Percentiles rank a stretch among this genome's conserved stretches.
These are phyloP conservation scores for Excoecaria cochinchinensis DNA, from an alignment of 345 rosid species.

Conservation along the genomic window DNA sequence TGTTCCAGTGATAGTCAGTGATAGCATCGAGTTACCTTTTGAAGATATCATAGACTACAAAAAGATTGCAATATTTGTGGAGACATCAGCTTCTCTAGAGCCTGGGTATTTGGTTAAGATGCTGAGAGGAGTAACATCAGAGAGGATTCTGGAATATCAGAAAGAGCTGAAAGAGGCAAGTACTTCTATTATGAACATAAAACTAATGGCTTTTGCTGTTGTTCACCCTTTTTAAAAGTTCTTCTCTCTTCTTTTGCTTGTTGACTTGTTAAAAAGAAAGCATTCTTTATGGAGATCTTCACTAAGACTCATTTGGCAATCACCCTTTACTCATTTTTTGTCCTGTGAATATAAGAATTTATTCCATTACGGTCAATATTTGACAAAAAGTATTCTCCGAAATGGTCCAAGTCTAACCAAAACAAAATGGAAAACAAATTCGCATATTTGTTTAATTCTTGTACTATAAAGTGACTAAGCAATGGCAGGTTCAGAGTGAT, in stretches of 20 bases:
- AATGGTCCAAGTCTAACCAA: neutral
- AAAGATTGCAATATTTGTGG: conserved; percentile 79
- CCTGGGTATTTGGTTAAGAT: conserved; percentile 62
- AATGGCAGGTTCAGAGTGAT: neutral
- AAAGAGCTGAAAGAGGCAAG: conserved; percentile 64
- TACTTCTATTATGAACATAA: neutral
- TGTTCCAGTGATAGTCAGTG: conserved; percentile 86
- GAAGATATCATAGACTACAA: conserved; percentile 89
- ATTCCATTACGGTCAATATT: neutral
- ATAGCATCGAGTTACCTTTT: conserved; percentile 87
- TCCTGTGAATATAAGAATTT: neutral
- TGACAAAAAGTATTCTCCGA: neutral
- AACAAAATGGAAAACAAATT: neutral
- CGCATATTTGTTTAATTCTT: neutral
- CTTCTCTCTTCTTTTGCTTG: conserved; percentile 1
- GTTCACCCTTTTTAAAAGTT: neutral
- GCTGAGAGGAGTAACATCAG: conserved; percentile 53
- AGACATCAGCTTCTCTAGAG: conserved; percentile 55
- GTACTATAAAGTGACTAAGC: too few species aligned
- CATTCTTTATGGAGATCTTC: neutral
- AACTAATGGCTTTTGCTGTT: neutral
- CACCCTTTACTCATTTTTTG: neutral
- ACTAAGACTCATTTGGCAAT: neutral
- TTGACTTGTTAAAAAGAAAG: neutral
- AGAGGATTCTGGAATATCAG: conserved; percentile 74